phyloP scores from a whole-genome alignment of 2,329 filamentous ascomycete species.

The Pseudogymnoascus sp. region DNA sequence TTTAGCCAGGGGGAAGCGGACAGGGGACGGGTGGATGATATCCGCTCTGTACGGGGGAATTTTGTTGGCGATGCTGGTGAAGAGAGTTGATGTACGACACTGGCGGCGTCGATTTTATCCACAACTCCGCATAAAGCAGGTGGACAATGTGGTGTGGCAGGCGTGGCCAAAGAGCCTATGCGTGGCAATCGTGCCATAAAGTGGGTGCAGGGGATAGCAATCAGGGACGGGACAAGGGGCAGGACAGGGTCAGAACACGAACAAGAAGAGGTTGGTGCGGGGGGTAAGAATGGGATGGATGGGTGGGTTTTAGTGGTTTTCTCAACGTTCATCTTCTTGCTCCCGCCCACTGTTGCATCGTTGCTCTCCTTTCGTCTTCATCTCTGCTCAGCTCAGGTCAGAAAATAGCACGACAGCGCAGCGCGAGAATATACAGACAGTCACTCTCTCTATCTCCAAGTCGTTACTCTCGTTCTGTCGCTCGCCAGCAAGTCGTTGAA shows the following conservation, averaged over 20 bases:
- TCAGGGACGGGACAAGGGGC: neutral
- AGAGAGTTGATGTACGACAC: neutral
- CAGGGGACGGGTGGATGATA: neutral
- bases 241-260: neutral
- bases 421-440: neutral
- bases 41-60: neutral
- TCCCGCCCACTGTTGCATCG: neutral
- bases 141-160: neutral
- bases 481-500: neutral
- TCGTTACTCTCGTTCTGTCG: neutral
- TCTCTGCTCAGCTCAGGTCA: neutral
- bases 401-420: neutral
- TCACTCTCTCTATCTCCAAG: neutral
- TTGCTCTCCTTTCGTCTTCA: neutral
- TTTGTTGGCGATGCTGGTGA: neutral
- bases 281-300: neutral
- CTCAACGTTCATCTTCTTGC: constrained; percentile 2
- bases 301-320: constrained; percentile 1
- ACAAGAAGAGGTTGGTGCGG: neutral
- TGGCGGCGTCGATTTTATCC: neutral
- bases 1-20: neutral
- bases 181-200: neutral
- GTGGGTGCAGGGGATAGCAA: neutral
- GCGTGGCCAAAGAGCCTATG: neutral
- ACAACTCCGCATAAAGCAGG: constrained; percentile 2